Conservation (phyloP, 1,284 basidiomycete species). For the Trichosporon asahii region DNA sequence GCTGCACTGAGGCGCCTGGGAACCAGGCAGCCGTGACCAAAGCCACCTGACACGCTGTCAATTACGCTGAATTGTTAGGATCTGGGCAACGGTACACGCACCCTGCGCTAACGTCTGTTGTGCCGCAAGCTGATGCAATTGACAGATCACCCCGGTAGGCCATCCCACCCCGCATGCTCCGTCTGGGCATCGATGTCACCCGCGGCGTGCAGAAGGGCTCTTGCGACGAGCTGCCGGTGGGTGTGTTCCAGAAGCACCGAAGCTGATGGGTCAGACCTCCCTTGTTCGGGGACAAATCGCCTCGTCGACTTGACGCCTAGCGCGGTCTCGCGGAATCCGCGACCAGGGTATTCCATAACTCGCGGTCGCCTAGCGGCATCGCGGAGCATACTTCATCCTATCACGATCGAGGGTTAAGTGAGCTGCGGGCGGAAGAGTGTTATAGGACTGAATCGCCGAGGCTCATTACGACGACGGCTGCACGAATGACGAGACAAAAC, state of each 20-base stretch:
- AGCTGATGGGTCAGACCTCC: neutral
- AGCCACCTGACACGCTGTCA: neutral
- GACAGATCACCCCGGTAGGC: neutral
- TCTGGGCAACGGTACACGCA: neutral
- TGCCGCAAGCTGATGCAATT: neutral
- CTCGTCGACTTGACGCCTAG: neutral
- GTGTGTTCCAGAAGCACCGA: neutral
- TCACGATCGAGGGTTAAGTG: neutral
- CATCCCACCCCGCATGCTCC: neutral
- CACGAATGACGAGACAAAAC: neutral
- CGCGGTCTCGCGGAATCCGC: neutral
- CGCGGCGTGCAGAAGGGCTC: neutral
- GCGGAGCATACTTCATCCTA: neutral
- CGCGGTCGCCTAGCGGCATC: neutral
- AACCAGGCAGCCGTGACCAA: neutral
- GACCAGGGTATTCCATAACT: neutral
- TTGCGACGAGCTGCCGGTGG: neutral
- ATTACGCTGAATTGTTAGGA: neutral
- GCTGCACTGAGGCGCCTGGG: neutral
- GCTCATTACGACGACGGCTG: neutral
- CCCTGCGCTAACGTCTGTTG: neutral
- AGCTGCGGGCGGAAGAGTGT: constrained; percentile 5
- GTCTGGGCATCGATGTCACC: neutral
- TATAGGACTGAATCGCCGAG: neutral
- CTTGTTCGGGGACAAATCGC: neutral